These are phyloP conservation scores for Penicillium angulare DNA, from an alignment of 495 filamentous ascomycete species.

Conservation along the genomic window DNA sequence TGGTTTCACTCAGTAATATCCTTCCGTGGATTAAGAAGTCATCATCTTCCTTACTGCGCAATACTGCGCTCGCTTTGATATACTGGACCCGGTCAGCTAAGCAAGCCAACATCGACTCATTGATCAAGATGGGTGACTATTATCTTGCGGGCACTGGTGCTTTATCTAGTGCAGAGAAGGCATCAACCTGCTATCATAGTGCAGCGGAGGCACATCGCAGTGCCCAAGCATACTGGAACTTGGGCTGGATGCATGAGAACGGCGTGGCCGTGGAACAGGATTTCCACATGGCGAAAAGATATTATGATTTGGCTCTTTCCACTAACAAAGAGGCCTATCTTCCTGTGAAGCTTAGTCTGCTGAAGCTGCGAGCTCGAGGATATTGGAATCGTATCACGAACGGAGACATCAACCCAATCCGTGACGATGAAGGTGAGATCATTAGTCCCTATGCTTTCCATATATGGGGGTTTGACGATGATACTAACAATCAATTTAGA, in stretches of 20 bases:
- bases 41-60: slow-evolving; percentile 55
- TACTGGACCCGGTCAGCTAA: slow-evolving; percentile 97
- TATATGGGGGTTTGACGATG: too few species aligned
- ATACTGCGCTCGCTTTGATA: slow-evolving; percentile 77
- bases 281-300: slow-evolving; percentile 94
- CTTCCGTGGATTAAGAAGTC: slow-evolving; percentile 40
- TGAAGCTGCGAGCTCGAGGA: slow-evolving; percentile 80
- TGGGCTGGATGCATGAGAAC: slow-evolving; percentile 99
- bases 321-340: slow-evolving; percentile 92
- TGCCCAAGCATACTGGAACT: slow-evolving; percentile 93
- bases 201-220: slow-evolving; percentile 88
- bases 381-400: slow-evolving; percentile 93
- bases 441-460: not conserved
- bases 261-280: slow-evolving; percentile 91
- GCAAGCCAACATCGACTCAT: slow-evolving; percentile 87
- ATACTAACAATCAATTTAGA: slow-evolving; percentile 35
- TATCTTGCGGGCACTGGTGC: slow-evolving; percentile 81
- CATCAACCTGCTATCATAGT: slow-evolving; percentile 85
- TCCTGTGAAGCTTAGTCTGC: slow-evolving; percentile 83
- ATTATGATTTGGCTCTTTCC: slow-evolving; percentile 88
- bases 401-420: slow-evolving; percentile 85
- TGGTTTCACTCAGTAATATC: slow-evolving; percentile 49
- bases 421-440: slow-evolving; percentile 75
- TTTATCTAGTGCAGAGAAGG: slow-evolving; percentile 71
- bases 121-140: slow-evolving; percentile 99